Conservation (phyloP, 2,329 filamentous ascomycete genomes). For the Ophiostoma fasciatum region DNA sequence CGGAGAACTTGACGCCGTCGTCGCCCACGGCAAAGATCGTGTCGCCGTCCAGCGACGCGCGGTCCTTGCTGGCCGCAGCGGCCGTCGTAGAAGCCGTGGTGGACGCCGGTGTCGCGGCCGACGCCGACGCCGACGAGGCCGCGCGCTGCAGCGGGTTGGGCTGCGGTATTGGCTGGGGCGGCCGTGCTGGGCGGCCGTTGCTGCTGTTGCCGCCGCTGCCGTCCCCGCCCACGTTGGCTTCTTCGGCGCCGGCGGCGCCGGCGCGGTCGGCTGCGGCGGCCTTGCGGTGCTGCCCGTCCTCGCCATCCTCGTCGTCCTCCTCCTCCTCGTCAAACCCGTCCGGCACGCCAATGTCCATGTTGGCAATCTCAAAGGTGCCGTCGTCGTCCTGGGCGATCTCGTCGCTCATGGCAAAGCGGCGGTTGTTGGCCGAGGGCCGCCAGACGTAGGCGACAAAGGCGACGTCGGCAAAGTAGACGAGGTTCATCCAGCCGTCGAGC, state of each 20-base stretch:
- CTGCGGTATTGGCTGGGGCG: slow-evolving; percentile 10
- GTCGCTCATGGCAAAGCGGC: slow-evolving; percentile 96
- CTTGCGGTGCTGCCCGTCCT: slow-evolving; percentile 22
- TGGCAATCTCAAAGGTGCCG: slow-evolving; percentile 84
- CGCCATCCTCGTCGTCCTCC: slow-evolving; percentile 39
- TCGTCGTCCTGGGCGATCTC: slow-evolving; percentile 98
- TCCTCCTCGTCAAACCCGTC: slow-evolving; percentile 47
- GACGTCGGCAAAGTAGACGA: slow-evolving; percentile 91
- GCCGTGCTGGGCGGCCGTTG: slow-evolving; percentile 9
- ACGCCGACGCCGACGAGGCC: slow-evolving; percentile 2
- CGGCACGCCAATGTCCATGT: slow-evolving; percentile 73
- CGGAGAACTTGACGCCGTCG: slow-evolving; percentile 67
- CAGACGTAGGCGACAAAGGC: slow-evolving; percentile 89
- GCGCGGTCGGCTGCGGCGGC: slow-evolving; percentile 10
- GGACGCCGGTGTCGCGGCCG: neutral
- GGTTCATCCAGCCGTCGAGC: slow-evolving; percentile 89
- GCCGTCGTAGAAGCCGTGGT: too few relatives aligned
- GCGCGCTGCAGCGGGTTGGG: slow-evolving; percentile 5
- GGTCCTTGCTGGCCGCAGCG: too few relatives aligned
- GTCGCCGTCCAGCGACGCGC: slow-evolving; percentile 61
- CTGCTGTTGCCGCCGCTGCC: neutral
- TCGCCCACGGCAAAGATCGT: slow-evolving; percentile 94
- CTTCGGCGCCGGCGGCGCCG: slow-evolving; percentile 24
- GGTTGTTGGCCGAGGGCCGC: slow-evolving; percentile 92
- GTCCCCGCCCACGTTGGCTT: slow-evolving; percentile 7